These are phyloP conservation scores for Phaffomyces antillensis DNA, from an alignment of 805 yeast species.

Conservation along the genomic window DNA sequence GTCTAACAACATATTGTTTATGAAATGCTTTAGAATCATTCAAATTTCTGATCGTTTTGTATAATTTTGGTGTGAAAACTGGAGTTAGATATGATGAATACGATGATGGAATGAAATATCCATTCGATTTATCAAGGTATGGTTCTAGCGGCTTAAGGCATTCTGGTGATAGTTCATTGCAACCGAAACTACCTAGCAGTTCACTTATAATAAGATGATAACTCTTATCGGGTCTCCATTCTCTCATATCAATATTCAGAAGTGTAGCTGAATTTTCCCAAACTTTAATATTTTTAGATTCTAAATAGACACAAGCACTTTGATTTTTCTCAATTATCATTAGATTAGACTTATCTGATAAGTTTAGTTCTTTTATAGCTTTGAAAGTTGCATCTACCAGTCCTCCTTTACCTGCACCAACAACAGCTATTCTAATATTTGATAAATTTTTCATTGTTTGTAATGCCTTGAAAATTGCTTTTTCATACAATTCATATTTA, in stretches of 20 bases:
- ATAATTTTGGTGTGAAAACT: conserved; percentile 48
- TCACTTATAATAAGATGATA: conserved; percentile 70
- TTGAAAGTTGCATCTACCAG: conserved; percentile 48
- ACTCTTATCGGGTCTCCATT: conserved; percentile 33
- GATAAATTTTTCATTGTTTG: conserved; percentile 13
- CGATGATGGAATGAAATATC: conserved; percentile 55
- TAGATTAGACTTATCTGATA: conserved; percentile 25
- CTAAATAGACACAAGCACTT: conserved; percentile 46
- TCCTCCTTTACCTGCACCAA: conserved; percentile 90
- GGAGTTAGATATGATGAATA: conserved; percentile 63
- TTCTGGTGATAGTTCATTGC: conserved; percentile 87
- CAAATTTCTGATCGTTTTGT: conserved; percentile 26
- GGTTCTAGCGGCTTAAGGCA: conserved; percentile 44
- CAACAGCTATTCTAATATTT: conserved; percentile 43
- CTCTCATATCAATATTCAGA: conserved; percentile 52
- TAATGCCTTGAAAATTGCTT: conserved; percentile 21
- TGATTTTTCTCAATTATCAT: conserved; percentile 70
- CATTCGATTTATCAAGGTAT: conserved; percentile 32
- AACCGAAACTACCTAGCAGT: conserved; percentile 84
- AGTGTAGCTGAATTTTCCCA: conserved; percentile 53
- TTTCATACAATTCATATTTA: conserved; percentile 58
- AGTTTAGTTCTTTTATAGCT: conserved; percentile 30
- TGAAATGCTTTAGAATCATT: conserved; percentile 32
- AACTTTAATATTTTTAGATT: conserved; percentile 36
- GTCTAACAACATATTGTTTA: conserved; percentile 39